Percentiles rank a stretch among this genome's conserved stretches.
Conservation (phyloP, 2,329 filamentous ascomycete species). For the Microcyclosporella mali region DNA sequence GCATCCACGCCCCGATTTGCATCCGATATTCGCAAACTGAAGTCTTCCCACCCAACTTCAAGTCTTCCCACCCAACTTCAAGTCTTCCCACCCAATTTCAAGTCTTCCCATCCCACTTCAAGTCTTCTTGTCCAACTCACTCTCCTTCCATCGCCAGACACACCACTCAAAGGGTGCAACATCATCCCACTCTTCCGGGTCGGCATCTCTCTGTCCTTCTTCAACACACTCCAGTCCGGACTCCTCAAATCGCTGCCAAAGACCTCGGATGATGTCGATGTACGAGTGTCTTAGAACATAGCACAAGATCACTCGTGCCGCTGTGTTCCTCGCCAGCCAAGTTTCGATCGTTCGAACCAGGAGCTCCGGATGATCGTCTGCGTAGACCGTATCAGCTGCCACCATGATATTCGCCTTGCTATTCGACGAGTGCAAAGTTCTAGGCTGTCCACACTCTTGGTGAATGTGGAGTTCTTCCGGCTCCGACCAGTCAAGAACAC, state of each 20-base stretch:
- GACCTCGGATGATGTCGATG: conserved; percentile 38
- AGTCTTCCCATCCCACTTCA: too few relatives aligned
- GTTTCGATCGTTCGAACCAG: conserved; percentile 31
- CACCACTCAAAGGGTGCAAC: conserved; percentile 35
- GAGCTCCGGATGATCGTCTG: conserved; percentile 37
- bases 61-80: too few relatives aligned
- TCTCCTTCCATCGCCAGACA: conserved; percentile 34
- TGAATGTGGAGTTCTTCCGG: conserved; percentile 16
- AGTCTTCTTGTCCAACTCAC: too few relatives aligned
- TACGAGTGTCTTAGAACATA: conserved; percentile 38
- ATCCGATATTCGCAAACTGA: too few relatives aligned
- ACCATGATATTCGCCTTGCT: conserved; percentile 33
- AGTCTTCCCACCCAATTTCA: too few relatives aligned
- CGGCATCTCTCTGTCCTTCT: conserved; percentile 29
- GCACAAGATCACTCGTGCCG: conserved; percentile 34
- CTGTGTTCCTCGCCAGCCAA: conserved; percentile 30
- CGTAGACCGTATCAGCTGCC: conserved; percentile 40
- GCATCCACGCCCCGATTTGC: too few relatives aligned
- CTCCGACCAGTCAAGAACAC: conserved; percentile 35
- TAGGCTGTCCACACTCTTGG: not conserved
- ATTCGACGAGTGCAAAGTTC: not conserved
- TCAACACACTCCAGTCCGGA: conserved; percentile 33
- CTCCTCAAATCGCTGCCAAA: conserved; percentile 37
- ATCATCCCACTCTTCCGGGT: conserved; percentile 31
- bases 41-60: too few relatives aligned